Percentiles rank a stretch among this genome's conserved stretches.
These are phyloP conservation scores for Amphibolis antarctica DNA, from an alignment of 106 monocot species.

Conservation along the genomic window DNA sequence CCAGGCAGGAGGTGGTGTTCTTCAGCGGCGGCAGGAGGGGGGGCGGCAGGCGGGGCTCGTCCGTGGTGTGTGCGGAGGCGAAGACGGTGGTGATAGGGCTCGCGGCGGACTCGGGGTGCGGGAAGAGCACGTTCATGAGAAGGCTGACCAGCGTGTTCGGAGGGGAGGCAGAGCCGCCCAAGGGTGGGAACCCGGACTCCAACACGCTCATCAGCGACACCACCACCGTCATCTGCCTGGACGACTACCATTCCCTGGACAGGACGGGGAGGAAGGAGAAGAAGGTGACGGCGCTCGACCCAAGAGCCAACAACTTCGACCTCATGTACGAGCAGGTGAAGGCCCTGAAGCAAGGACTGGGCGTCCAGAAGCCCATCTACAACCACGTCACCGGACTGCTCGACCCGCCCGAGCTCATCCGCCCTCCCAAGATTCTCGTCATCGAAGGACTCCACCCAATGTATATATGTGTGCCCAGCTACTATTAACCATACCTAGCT, in stretches of 20 bases:
- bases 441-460: conserved; percentile 96
- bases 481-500: no score
- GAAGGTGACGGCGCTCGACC: conserved; percentile 86
- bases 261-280: conserved; percentile 89
- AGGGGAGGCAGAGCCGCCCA: conserved; percentile 79
- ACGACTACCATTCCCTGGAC: conserved; percentile 91
- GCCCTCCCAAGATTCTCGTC: conserved; percentile 93
- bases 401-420: conserved; percentile 90
- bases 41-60: background rate
- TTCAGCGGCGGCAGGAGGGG: conserved; percentile 5
- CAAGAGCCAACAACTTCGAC: conserved; percentile 84
- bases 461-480: conserved; percentile 23
- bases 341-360: conserved; percentile 64
- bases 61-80: conserved; percentile 44
- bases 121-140: conserved; percentile 99
- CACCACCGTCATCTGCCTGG: conserved; percentile 91
- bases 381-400: conserved; percentile 89
- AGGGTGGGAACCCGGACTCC: conserved; percentile 92
- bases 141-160: conserved; percentile 91
- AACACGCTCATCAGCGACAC: conserved; percentile 94
- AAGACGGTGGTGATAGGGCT: conserved; percentile 87
- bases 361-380: conserved; percentile 91
- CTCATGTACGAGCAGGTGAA: conserved; percentile 98
- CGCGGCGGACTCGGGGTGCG: conserved; percentile 95
- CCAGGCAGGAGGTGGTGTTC: conserved; percentile 38